Evolutionary conservation across 176 grass and related monocot species (phyloP).

Genomic region (Paspalum vaginatum): DNA sequence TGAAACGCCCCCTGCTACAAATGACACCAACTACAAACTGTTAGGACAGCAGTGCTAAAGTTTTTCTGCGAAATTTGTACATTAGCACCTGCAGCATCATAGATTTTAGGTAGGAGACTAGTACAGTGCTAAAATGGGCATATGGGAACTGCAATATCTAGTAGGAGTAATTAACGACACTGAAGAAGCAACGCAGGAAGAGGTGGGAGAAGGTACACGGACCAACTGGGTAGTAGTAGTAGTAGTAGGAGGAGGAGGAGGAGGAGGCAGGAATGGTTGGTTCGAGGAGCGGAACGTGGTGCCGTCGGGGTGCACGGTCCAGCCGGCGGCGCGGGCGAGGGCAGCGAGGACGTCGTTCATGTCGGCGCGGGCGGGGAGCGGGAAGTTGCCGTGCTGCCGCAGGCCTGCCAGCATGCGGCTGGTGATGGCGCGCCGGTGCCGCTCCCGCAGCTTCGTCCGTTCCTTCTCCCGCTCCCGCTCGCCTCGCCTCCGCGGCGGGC

Average conservation of each 20-base stretch:
- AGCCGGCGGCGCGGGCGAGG: slow-evolving; percentile 85
- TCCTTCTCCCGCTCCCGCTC: slow-evolving; percentile 87
- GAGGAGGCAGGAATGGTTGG: neutral
- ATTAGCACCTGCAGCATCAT: neutral
- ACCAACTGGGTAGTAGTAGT: slow-evolving; percentile 64
- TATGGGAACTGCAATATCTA: neutral
- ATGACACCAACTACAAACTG: neutral
- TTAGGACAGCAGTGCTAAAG: neutral
- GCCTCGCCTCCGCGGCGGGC: slow-evolving; percentile 40
- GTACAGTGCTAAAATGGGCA: neutral
- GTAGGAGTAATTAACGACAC: neutral
- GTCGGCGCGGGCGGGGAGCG: slow-evolving; percentile 83
- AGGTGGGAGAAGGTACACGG: slow-evolving; percentile 25
- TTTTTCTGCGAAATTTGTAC: neutral
- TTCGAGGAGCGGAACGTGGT: slow-evolving; percentile 69
- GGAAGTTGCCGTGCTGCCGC: slow-evolving; percentile 89
- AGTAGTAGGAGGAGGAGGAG: slow-evolving; percentile 8
- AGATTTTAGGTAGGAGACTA: neutral
- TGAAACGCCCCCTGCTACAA: slow-evolving; percentile 62
- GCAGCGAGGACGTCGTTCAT: slow-evolving; percentile 99
- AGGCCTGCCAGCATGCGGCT: slow-evolving; percentile 96
- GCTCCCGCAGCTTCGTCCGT: slow-evolving; percentile 90
- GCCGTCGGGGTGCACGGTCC: slow-evolving; percentile 79
- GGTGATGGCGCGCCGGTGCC: slow-evolving; percentile 88
- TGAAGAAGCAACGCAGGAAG: neutral